Evolutionary conservation across 1,284 basidiomycete genomes (phyloP), one percentile per base, ranked within the genome.

Genomic region (Pseudozyma pruni): DNA sequence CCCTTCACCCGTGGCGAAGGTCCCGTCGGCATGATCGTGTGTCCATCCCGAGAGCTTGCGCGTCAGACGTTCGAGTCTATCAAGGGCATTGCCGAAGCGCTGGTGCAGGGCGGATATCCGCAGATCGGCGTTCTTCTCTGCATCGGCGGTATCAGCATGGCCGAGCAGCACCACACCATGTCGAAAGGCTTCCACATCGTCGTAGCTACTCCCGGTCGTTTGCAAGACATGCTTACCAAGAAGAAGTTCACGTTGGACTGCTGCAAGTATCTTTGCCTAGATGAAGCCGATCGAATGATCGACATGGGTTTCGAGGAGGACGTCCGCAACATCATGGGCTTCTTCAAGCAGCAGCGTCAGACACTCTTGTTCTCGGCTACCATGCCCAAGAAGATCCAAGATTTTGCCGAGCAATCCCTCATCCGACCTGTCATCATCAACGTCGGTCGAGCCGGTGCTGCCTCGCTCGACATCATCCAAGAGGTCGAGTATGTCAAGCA

Each of bases 221-320:
- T 85, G 34, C 84, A 85, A 51, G 84, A 85, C 58, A 82, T 85
- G 81, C 85, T 98, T 62, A 93, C 95, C 83, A 97, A 96, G 86
- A 91, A 89, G 81, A 88, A 90, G 70, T 91, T 98, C 77, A 92
- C 90, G 2, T 90, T 98, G 73, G 90, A 93, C 60, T 90, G 90
- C 73, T 84, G 82, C 79, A 86, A 85, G 72, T 98, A 90, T 83
- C 85, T 98, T 5, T 98, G 94, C 81, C 93, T 99, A 89, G 96
- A 99, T 84, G 96, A 99, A 84, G 96, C 96, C 0, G 96, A 98
- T 84, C 86, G 96, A 48, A 98, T 99, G 96, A 95, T 99, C 70
- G 96, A 98, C 80, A 87, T 98, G 83, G 96, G 95, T 0, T 99
- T 99, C 77, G 96, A 98, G 83, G 96, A 98, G 56, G 95, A 98